Evolutionary conservation across 164 flowering plant genomes (phyloP), one percentile per base, ranked within the genome.

Genomic region (Piper longum): DNA sequence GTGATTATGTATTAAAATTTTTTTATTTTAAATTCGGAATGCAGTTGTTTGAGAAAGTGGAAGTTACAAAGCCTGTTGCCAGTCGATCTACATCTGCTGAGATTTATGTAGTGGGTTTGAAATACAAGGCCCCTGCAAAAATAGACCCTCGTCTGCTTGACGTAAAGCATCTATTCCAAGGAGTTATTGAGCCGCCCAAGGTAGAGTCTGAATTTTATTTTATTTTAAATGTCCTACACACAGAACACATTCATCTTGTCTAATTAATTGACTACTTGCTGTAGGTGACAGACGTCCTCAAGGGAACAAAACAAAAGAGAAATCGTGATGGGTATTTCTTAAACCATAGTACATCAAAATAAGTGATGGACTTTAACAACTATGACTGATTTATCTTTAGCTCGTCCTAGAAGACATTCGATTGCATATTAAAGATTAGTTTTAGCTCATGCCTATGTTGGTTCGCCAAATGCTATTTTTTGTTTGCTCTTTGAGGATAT

Each of bases 121-220:
- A 76, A 63, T 93, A 89, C 66, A 85, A 85, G 73, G 98, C 98
- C 42, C 97, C 98, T 74, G 87, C 96, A 40, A 93, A 85, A 76
- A 87, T 93, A 76, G 97, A 93, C 76, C 96, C 96, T 0, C 96
- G 91, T n/a, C 90, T 93, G 66, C 91, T 93, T 63, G 97, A 93
- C 80, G 69, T 88, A 58, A 88, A 83, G 68, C 79, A 86, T 70
- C 76, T 93, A 43, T 93, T 93, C 72, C 79, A 82, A 66, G 89
- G 86, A 57, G 70, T 81, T 59, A 48, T 72, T 19, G 92, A 93
- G 60, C 76, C 89, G 8, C 75, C 71, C 42, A 86, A 85, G 97
- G 97, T 85, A 78, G 41, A 41, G 36, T 13, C 2, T 57, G 16
- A 57, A 4, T 36, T n/a, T 2, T 26, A 6, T 8, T 26, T 19